These are phyloP conservation scores for Neurospora hispaniola DNA, from an alignment of 495 filamentous ascomycete species.

Conservation along the genomic window DNA sequence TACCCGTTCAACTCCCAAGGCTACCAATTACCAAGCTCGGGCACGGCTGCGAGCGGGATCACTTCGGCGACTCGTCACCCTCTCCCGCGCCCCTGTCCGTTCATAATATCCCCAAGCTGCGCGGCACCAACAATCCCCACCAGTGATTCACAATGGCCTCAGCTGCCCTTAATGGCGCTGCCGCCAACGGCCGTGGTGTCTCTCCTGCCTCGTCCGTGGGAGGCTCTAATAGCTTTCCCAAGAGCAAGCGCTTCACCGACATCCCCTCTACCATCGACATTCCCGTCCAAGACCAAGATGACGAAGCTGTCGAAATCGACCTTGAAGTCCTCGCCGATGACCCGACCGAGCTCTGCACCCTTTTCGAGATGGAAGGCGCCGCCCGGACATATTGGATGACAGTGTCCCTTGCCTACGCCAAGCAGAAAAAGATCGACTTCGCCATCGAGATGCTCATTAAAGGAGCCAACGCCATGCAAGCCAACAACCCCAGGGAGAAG, in stretches of 20 bases:
- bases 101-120: neutral
- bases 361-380: slow-evolving; percentile 85
- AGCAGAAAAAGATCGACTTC: slow-evolving; percentile 83
- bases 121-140: neutral
- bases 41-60: neutral
- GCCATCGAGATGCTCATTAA: slow-evolving; percentile 89
- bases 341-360: slow-evolving; percentile 85
- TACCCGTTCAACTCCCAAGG: neutral
- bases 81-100: slow-evolving; percentile 1
- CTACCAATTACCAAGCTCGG: neutral
- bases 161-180: slow-evolving; percentile 14
- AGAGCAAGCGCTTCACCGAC: slow-evolving; percentile 64
- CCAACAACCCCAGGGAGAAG: slow-evolving; percentile 67
- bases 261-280: slow-evolving; percentile 86
- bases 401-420: slow-evolving; percentile 92
- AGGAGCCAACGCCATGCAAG: slow-evolving; percentile 62
- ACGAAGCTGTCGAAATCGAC: slow-evolving; percentile 85
- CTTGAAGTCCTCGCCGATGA: slow-evolving; percentile 85
- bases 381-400: slow-evolving; percentile 89
- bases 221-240: slow-evolving; percentile 15
- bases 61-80: neutral
- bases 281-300: slow-evolving; percentile 68
- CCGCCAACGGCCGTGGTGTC: slow-evolving; percentile 8
- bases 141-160: slow-evolving; percentile 17
- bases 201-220: slow-evolving; percentile 12